A percentile compares a stretch with the other conserved stretches of the same genome.
Conservation (phyloP, 352 stramenopile genomes). For the Phytophthora pisi region DNA sequence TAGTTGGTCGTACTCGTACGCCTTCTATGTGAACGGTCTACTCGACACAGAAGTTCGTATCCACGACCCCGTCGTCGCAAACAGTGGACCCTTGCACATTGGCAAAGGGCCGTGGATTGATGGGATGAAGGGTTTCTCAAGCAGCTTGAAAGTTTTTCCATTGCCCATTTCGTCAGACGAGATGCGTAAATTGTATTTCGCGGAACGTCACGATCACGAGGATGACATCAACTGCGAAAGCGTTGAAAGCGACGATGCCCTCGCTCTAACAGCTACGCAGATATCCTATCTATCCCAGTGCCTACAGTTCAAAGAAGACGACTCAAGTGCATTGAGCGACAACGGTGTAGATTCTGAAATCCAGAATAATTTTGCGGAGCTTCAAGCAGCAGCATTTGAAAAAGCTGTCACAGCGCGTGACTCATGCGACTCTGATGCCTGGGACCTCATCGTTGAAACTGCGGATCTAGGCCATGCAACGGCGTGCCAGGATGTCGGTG, state of each 20-base stretch:
- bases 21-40: slow-evolving; percentile 64
- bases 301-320: slow-evolving; percentile 2
- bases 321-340: neutral
- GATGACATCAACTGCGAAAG: slow-evolving; percentile 24
- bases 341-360: neutral
- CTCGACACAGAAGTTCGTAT: slow-evolving; percentile 59
- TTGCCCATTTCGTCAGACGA: slow-evolving; percentile 34
- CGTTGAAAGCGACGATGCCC: neutral
- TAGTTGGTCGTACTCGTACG: slow-evolving; percentile 52
- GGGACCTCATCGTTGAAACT: slow-evolving; percentile 43
- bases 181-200: slow-evolving; percentile 34
- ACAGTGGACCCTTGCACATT: slow-evolving; percentile 68
- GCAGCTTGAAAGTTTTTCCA: slow-evolving; percentile 55
- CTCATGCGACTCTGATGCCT: slow-evolving; percentile 30
- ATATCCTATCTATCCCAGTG: slow-evolving; percentile 54
- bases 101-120: slow-evolving; percentile 72
- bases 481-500: slow-evolving; percentile 37
- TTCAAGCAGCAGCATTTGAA: slow-evolving; percentile 20
- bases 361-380: slow-evolving; percentile 8
- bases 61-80: slow-evolving; percentile 50
- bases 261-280: slow-evolving; percentile 19
- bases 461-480: slow-evolving; percentile 37
- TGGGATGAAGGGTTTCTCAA: slow-evolving; percentile 68
- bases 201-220: slow-evolving; percentile 30
- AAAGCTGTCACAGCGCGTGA: slow-evolving; percentile 8